Base-by-base conservation (phyloP, 1,139 yeast genomes). In the Kluyveromyces sp. region DNA sequence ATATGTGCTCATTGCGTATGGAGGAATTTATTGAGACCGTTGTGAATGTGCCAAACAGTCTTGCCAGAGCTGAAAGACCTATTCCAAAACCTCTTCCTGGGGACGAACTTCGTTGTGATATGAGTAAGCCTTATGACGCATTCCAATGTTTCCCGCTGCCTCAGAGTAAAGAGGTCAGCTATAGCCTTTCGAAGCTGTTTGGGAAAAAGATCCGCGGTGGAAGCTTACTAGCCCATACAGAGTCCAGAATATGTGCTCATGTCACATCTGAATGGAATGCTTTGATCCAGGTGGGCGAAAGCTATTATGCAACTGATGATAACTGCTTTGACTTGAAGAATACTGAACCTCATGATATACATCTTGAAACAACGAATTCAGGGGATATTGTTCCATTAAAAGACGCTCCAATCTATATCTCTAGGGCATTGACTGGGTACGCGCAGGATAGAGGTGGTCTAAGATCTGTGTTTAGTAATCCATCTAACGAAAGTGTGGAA, bases 371-470 rank as follows among this genome's bases (percentile, higher is more conserved):
- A 21, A 48, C 55, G 4, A 65, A 74, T 51, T 69, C 74, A 34
- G 54, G 66, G 1, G 54, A 60, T 2, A 67, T 73, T 2, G 57
- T 65, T 1, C 66, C 71, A 0, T 55, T 70, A 1, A 66, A 60
- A 2, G 57, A 61, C 1, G 88, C 92, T 0, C 95, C 95, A 0
- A 70, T 92, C 1, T 68, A 65, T 49, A 94, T 84, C 0, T 83
- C 95, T 25, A 77, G 98, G 49, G 86, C 97, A 0, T 74, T 90
- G 49, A 87, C 96, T 0, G 97, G 97, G 0, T 85, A 83, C 60
- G 90, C 96, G 2, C 94, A 84, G 61, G 97, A 88, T 58, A 75
- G 78, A 50, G 97, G 97, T 48, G 97, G 97, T 0, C 72, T 92
- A 53, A 80, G 97, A 62, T 78, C 85, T 0, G 84, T 81, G 6